Conservation (phyloP, 2,329 filamentous ascomycete species). For the Stagonosporopsis rhizophila region DNA sequence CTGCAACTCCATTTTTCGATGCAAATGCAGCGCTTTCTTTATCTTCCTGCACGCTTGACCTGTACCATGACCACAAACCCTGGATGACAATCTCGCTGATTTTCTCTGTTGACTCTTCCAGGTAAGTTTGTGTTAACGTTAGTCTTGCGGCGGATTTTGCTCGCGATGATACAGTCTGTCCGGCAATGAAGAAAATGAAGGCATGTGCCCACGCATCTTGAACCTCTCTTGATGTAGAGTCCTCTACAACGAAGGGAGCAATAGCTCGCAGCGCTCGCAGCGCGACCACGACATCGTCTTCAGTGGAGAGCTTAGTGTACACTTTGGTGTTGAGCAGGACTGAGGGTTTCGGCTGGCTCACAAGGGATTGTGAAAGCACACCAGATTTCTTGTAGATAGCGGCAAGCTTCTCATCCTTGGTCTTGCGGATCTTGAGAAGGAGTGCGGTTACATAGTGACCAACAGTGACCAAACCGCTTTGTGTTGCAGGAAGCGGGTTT, state of each 20-base stretch:
- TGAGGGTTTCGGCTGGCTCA: constrained; percentile 79
- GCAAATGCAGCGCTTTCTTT: constrained; percentile 76
- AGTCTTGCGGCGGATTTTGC: constrained; percentile 69
- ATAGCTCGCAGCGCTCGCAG: constrained; percentile 72
- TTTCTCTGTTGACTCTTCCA: constrained; percentile 59
- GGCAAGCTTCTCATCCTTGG: constrained; percentile 63
- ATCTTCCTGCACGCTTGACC: constrained; percentile 70
- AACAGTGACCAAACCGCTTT: constrained; percentile 81
- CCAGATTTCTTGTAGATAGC: constrained; percentile 67
- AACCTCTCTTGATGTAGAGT: constrained; percentile 54
- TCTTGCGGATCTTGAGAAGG: constrained; percentile 60
- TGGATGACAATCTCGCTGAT: constrained; percentile 70
- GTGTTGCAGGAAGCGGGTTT: constrained; percentile 79
- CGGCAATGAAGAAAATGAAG: constrained; percentile 78
- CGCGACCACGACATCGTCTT: constrained; percentile 82
- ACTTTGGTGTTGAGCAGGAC: constrained; percentile 85
- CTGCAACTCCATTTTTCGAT: constrained; percentile 68
- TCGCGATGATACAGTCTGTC: constrained; percentile 65
- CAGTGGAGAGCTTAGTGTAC: constrained; percentile 77
- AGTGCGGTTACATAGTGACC: constrained; percentile 78
- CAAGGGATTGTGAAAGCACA: constrained; percentile 70
- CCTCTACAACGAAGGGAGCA: constrained; percentile 61
- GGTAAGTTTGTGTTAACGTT: constrained; percentile 70
- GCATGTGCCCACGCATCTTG: constrained; percentile 81
- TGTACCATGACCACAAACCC: constrained; percentile 82